These are phyloP conservation scores for Gryganskiella cystojenkinii DNA, from an alignment of 192 early-diverging fungal genomes.

Conservation along the genomic window DNA sequence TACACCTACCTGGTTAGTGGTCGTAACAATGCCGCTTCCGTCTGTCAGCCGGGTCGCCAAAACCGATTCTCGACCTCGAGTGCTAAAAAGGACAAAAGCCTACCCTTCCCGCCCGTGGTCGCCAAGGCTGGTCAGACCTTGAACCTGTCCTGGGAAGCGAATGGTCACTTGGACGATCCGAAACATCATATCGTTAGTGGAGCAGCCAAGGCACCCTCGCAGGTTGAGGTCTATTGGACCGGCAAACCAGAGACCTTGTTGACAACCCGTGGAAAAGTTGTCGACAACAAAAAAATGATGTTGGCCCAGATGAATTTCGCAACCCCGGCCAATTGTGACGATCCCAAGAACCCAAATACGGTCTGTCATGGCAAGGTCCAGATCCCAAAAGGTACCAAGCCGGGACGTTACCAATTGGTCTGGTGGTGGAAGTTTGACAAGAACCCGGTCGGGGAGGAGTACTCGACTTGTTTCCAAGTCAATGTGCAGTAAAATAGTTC, in stretches of 20 bases:
- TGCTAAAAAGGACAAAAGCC: too few species aligned
- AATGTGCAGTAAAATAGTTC: conserved; percentile 8
- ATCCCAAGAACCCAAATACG: conserved; percentile 52
- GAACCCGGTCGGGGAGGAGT: conserved; percentile 70
- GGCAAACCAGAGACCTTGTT: conserved; percentile 21
- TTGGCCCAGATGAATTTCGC: conserved; percentile 61
- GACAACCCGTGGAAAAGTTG: conserved; percentile 14
- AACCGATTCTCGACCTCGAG: conserved; percentile 8
- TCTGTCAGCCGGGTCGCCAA: conserved; percentile 60
- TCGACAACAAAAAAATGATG: conserved; percentile 36
- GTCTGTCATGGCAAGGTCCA: conserved; percentile 62
- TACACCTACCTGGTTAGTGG: conserved; percentile 65
- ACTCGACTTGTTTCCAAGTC: conserved; percentile 72
- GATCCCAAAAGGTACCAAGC: conserved; percentile 58
- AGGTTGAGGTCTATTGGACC: conserved; percentile 27
- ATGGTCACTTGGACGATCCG: conserved; percentile 62
- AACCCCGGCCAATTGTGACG: conserved; percentile 55
- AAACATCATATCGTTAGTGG: not conserved
- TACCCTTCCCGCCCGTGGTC: conserved; percentile 59
- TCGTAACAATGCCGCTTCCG: conserved; percentile 43
- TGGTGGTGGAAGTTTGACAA: conserved; percentile 73
- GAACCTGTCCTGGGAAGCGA: conserved; percentile 63
- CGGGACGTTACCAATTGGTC: conserved; percentile 62
- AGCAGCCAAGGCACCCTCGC: not conserved
- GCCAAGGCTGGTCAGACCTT: conserved; percentile 63